These are phyloP conservation scores for Colletotrichum limetticola DNA, from an alignment of 2,329 filamentous ascomycete species.

Conservation along the genomic window DNA sequence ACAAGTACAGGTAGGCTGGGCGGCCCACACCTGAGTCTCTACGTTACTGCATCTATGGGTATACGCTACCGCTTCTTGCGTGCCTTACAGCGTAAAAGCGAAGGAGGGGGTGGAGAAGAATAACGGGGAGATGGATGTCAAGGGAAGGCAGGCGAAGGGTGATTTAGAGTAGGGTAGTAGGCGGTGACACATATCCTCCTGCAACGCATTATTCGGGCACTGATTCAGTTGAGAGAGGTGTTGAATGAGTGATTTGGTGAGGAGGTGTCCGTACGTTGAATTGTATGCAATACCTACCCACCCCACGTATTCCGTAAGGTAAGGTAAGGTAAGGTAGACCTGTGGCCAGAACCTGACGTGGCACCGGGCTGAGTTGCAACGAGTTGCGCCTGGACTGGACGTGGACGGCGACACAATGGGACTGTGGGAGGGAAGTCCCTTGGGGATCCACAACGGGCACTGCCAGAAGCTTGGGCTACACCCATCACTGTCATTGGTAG, in stretches of 20 bases:
- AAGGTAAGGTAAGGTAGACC: background rate
- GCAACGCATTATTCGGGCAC: background rate
- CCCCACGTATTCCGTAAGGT: too few species aligned
- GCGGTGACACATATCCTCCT: conserved; percentile 3
- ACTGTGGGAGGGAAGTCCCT: conserved; percentile 14
- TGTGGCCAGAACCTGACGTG: conserved; percentile 32
- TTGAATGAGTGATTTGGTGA: background rate
- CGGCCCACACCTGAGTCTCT: background rate
- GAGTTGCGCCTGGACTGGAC: background rate
- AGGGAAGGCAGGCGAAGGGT: background rate
- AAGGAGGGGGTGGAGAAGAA: background rate
- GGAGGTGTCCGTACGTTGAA: too few species aligned
- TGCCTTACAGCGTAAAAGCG: background rate
- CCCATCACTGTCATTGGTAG: background rate
- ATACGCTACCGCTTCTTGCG: background rate
- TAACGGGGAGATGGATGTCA: background rate
- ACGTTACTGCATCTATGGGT: background rate
- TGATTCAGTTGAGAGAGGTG: background rate
- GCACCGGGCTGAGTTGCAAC: conserved; percentile 30
- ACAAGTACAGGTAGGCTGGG: background rate
- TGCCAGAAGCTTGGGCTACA: conserved; percentile 26
- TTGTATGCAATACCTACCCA: too few species aligned
- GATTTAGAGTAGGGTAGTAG: background rate
- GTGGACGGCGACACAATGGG: background rate
- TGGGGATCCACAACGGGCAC: conserved; percentile 25